These are phyloP conservation scores for Pleurotus pulmonarius DNA, from an alignment of 768 basidiomycete species.

Conservation along the genomic window DNA sequence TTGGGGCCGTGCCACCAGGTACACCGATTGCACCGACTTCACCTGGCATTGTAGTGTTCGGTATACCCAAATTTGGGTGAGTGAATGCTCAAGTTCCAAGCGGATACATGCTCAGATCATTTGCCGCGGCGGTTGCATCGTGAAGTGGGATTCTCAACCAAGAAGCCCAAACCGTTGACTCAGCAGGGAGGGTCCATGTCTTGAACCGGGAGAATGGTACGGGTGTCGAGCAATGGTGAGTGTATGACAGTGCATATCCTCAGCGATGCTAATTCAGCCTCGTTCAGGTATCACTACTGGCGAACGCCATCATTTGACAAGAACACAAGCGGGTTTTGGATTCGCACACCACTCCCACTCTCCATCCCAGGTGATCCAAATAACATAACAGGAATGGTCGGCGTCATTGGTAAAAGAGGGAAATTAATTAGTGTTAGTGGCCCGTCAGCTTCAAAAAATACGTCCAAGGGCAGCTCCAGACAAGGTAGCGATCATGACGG, in stretches of 20 bases:
- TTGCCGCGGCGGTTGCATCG: neutral
- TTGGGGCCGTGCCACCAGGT: neutral
- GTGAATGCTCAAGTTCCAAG: constrained; percentile 24
- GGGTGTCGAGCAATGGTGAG: constrained; percentile 4
- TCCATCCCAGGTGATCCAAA: constrained; percentile 18
- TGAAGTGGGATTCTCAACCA: constrained; percentile 43
- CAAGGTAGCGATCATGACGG: too few relatives aligned
- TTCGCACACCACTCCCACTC: constrained; percentile 26
- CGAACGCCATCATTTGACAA: neutral
- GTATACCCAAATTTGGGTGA: constrained; percentile 32
- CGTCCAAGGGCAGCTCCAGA: neutral
- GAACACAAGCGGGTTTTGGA: constrained; percentile 20
- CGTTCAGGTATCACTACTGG: constrained; percentile 16
- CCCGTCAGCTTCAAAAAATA: neutral
- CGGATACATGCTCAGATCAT: constrained; percentile 15
- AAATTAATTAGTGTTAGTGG: constrained; percentile 21
- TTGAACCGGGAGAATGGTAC: constrained; percentile 36
- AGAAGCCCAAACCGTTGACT: constrained; percentile 45
- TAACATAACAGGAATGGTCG: constrained; percentile 31
- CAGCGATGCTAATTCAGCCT: constrained; percentile 1
- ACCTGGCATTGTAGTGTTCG: constrained; percentile 29
- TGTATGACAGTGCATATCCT: neutral
- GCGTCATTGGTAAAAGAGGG: constrained; percentile 33
- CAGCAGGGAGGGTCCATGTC: constrained; percentile 37
- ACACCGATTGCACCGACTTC: constrained; percentile 28